phyloP scores from a whole-genome alignment of 139 green algal species.

The Chlorella ohadii region DNA sequence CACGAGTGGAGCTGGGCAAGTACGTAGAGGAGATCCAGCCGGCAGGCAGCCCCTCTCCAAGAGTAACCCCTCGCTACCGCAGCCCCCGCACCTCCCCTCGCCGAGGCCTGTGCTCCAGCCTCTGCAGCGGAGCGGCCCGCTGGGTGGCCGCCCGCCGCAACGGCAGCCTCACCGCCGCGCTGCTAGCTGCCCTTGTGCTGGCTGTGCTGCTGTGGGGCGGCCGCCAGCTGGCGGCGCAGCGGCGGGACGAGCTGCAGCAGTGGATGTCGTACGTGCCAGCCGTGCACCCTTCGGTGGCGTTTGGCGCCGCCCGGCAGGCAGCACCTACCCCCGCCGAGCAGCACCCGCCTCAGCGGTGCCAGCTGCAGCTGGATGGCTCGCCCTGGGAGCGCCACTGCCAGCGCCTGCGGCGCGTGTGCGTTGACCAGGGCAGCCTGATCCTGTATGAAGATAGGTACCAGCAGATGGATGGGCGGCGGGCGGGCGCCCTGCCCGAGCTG shows the following conservation, averaged over 20 bases:
- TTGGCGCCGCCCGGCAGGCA: no score
- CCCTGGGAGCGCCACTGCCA: conserved; percentile 25
- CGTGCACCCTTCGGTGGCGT: no score
- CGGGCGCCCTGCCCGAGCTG: conserved; percentile 15
- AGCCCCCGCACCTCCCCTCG: no score
- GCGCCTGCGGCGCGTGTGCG: conserved; percentile 3
- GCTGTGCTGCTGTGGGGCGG: neutral
- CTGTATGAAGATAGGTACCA: conserved; percentile 18
- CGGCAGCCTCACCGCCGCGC: neutral
- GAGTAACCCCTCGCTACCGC: no score
- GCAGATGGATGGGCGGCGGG: conserved; percentile 17
- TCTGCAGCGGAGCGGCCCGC: no score
- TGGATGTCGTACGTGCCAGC: neutral
- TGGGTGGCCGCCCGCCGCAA: no score
- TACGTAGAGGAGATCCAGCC: no score
- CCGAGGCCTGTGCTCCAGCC: no score
- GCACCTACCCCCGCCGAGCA: neutral
- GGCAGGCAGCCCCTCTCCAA: no score
- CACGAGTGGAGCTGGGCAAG: neutral
- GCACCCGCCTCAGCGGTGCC: neutral
- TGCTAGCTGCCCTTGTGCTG: neutral
- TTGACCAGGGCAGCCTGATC: conserved; percentile 24
- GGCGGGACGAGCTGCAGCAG: neutral
- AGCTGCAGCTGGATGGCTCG: neutral
- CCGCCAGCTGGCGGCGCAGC: neutral